Conservation (phyloP, 495 filamentous ascomycete species). For the Hyphodiscus hymeniophilus region DNA sequence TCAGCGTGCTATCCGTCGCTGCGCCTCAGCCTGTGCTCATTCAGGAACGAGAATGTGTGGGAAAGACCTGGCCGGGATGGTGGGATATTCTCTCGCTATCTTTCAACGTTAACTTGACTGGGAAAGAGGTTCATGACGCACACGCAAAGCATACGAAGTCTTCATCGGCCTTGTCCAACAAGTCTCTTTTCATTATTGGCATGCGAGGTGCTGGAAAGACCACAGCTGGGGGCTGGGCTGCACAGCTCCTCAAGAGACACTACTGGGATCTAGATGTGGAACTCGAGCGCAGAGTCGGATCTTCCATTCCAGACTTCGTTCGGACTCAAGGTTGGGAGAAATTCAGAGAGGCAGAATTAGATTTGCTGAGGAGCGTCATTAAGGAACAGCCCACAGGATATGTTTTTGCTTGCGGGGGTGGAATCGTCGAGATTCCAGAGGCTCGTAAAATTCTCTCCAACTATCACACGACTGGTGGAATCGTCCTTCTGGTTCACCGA, state of each 20-base stretch:
- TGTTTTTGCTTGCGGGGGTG: conserved; percentile 90
- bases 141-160: conserved; percentile 13
- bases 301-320: conserved; percentile 81
- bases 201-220: conserved; percentile 98
- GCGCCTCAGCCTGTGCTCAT: conserved; percentile 72
- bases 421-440: conserved; percentile 80
- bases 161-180: conserved; percentile 23
- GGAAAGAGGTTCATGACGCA: conserved; percentile 52
- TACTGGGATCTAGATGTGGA: conserved; percentile 84
- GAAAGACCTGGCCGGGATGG: conserved; percentile 99
- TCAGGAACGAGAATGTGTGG: conserved; percentile 82
- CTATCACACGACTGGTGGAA: conserved; percentile 75
- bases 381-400: conserved; percentile 65
- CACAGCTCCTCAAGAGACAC: conserved; percentile 61
- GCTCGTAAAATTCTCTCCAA: conserved; percentile 67
- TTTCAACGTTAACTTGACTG: conserved; percentile 67
- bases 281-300: conserved; percentile 62
- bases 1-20: conserved; percentile 77
- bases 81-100: conserved; percentile 79
- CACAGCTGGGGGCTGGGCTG: conserved; percentile 80
- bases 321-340: conserved; percentile 71
- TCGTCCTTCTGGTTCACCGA: conserved; percentile 80
- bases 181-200: conserved; percentile 86
- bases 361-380: conserved; percentile 61
- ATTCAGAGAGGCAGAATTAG: conserved; percentile 76